Percentiles rank a stretch among this genome's conserved stretches.
These are phyloP conservation scores for Quercus bicolor DNA, from an alignment of 306 rosid species.

Conservation along the genomic window DNA sequence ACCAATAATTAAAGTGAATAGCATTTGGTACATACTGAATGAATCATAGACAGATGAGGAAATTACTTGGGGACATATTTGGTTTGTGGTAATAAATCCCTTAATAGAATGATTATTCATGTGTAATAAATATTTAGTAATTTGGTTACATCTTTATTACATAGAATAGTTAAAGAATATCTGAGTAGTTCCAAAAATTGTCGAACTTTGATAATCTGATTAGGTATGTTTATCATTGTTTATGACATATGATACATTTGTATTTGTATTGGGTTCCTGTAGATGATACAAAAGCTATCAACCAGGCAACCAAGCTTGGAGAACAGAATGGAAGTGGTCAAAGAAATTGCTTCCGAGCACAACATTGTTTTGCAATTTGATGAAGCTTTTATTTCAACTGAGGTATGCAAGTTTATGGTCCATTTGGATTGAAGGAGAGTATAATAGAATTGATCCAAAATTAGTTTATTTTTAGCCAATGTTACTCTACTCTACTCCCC, in stretches of 20 bases:
- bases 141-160: too few relatives aligned
- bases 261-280: constrained; percentile 9
- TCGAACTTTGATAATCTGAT: background rate
- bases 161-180: background rate
- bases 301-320: constrained; percentile 66
- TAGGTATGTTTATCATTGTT: background rate
- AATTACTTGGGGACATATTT: background rate
- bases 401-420: constrained; percentile 34
- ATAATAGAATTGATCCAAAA: too few relatives aligned
- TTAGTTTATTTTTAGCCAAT: too few relatives aligned
- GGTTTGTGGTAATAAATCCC: background rate
- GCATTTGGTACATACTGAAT: too few relatives aligned
- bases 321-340: constrained; percentile 61
- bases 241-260: background rate
- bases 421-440: too few relatives aligned
- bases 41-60: background rate
- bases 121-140: too few relatives aligned
- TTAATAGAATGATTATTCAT: too few relatives aligned
- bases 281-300: constrained; percentile 73
- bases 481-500: too few relatives aligned
- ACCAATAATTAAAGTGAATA: too few relatives aligned
- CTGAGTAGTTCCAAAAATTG: background rate
- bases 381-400: constrained; percentile 30
- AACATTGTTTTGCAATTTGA: constrained; percentile 54
- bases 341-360: constrained; percentile 73